Conservation (phyloP, 163 green algal genomes). For the Chloroidium sp. region DNA sequence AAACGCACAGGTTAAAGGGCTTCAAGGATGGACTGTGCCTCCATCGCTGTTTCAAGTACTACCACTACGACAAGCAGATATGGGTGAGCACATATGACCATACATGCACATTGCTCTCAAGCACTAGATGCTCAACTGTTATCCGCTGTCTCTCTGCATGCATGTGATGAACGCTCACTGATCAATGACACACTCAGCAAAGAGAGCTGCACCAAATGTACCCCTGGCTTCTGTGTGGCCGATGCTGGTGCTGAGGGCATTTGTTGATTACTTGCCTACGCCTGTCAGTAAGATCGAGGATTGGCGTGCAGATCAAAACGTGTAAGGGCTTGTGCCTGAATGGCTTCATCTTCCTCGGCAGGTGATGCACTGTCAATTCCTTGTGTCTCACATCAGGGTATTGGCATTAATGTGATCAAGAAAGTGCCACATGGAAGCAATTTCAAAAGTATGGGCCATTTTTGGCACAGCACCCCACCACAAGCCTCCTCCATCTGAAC, state of each 20-base stretch:
- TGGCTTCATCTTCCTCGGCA: constrained; percentile 63
- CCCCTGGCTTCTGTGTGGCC: not conserved
- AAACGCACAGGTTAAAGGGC: constrained; percentile 35
- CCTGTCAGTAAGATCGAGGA: not conserved
- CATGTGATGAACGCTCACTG: too few species aligned
- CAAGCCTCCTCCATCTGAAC: not conserved
- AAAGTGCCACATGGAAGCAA: too few species aligned
- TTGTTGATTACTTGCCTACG: too few species aligned
- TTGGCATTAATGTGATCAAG: too few species aligned
- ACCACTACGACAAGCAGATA: constrained; percentile 47
- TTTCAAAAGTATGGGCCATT: too few species aligned
- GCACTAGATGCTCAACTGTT: not conserved
- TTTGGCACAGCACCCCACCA: not conserved
- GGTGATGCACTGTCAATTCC: constrained; percentile 17
- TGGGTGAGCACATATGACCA: constrained; percentile 29
- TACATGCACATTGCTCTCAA: not conserved
- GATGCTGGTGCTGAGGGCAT: not conserved
- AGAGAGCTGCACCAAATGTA: not conserved
- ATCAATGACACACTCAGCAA: too few species aligned
- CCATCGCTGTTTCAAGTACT: constrained; percentile 50
- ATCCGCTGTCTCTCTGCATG: not conserved
- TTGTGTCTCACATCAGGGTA: too few species aligned
- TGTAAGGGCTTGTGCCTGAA: constrained; percentile 56
- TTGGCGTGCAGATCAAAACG: constrained; percentile 28
- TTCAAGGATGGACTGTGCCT: constrained; percentile 44